Evolutionary conservation across 108 stramenopile genomes (phyloP).

Genomic region (Skeletonema potamos): DNA sequence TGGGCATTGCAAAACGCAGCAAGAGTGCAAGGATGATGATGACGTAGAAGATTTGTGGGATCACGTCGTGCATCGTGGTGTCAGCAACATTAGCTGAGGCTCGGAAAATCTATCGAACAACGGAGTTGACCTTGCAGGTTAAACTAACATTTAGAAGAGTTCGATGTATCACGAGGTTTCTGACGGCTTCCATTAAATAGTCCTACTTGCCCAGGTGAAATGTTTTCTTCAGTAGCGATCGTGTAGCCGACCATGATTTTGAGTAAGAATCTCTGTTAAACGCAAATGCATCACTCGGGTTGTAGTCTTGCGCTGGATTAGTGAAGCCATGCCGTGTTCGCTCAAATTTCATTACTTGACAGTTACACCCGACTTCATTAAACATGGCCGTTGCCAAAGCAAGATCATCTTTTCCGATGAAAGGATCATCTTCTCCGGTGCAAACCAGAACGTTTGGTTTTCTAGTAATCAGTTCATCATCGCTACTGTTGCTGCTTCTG

Average conservation of each 20-base stretch:
- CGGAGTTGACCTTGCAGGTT: neutral
- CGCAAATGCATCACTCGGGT: slow-evolving; percentile 59
- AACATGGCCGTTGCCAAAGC: slow-evolving; percentile 39
- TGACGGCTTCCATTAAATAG: neutral
- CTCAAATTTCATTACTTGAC: slow-evolving; percentile 33
- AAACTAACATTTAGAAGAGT: neutral
- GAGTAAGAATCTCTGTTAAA: slow-evolving; percentile 46
- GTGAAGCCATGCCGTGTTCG: slow-evolving; percentile 75
- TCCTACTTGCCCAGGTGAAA: neutral
- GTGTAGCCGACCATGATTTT: slow-evolving; percentile 15
- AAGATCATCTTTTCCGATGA: slow-evolving; percentile 47
- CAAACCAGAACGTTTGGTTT: slow-evolving; percentile 49
- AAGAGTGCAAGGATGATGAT: neutral
- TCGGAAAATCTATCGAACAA: neutral
- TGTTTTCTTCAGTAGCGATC: slow-evolving; percentile 1
- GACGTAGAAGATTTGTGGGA: neutral
- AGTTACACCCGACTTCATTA: slow-evolving; percentile 15
- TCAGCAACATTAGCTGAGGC: neutral
- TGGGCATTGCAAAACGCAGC: neutral
- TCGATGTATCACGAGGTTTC: too few species aligned
- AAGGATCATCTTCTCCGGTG: slow-evolving; percentile 69
- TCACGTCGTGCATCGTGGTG: neutral
- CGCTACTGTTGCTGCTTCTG: neutral
- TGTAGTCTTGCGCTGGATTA: slow-evolving; percentile 77
- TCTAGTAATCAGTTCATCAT: neutral